Evolutionary conservation across 352 stramenopile genomes (phyloP), one percentile per base, ranked within the genome.

Genomic region (Globisporangium lucens): DNA sequence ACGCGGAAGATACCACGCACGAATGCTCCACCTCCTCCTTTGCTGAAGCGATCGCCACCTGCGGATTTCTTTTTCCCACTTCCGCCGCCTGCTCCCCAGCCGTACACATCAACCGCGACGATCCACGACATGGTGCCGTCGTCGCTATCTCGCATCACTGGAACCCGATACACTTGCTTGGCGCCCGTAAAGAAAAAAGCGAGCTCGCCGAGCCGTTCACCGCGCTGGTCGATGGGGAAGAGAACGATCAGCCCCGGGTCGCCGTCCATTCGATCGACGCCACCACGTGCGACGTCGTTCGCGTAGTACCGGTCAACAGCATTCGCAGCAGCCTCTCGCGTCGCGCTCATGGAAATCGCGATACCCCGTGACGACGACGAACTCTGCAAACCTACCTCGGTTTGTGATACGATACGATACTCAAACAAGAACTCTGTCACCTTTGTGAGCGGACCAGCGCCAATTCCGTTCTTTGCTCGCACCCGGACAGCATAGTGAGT

Each of bases 21-120:
- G 69, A 94, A 96, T 15, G 86, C 85, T 7, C 88, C 88, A 0
- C 87, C 88, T 2, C 88, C 87, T n/a, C 86, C 88, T 15, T 76
- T 81, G 5, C 72, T 82, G 15, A 5, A 80, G 75, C 20, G 17
- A 46, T 20, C 12, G 27, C 2, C 20, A 41, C 17, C 15, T 46
- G 15, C 17, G 41, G 58, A 17, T 53, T 80, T 81, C 13, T 58
- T 71, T n/a, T 60, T 60, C 20, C 80, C 80, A 24, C 83, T 83
- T 36, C 85, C 88, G 8, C 88, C 87, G 10, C 88, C 88, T n/a
- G 67, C 88, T 0, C 88, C 88, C 87, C 89, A 96, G 12, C 82
- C 75, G 41, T 91, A 91, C n/a, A 88, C 67, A 35, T 90, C 84
- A 4, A 90, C 30, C 4, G 80, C 82, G 27, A 91, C 78, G 35